Base-by-base conservation (phyloP, 306 rosid species). In the Psophocarpus tetragonolobus region DNA sequence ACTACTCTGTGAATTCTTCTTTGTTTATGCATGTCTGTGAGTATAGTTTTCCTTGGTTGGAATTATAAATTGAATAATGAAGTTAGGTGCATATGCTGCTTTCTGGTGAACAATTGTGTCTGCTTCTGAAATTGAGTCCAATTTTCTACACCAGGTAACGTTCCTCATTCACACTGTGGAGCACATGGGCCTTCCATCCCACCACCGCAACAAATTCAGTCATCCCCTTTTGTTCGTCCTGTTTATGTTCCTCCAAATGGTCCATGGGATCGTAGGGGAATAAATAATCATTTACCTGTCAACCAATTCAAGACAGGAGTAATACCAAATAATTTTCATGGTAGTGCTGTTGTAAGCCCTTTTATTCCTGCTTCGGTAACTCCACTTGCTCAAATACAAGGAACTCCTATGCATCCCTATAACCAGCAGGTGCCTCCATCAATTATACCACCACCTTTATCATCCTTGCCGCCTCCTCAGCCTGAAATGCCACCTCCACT, bases 321-420 rank as follows among this genome's bases (percentile, higher is more conserved):
- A 32, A 73, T 82, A 77, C 87, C 89, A 23, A 88, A 78, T 84
- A 83, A 58, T 77, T 87, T 90, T 82, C 96, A 82, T 45, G 83
- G 88, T 23, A 86, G 71, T 86, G 80, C 91, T 77, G 83, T 87
- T 57, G 87, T 83, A 74, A 65, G 88, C 75, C 93, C 98, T 56
- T 95, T 89, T 76, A 72, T 89, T 73, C 94, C 96, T 75, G 90
- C 94, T 83, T 92, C 98, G 17, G 93, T 90, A 77, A 90, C 97
- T 81, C 96, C 98, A 20, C 86, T 94, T 80, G 85, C 90, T 44
- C 98, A 90, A 69, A 76, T 90, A 36, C 97, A 86, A 72, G 98
- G 90, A 82, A 53, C 87, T 81, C 86, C 94, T 51, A 69, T 86
- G 82, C 96, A 91, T 44, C 88, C 90, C 44, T 87, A 86, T 82